Conservation (phyloP, 1,284 basidiomycete species). For the Rugosomyces carneus region DNA sequence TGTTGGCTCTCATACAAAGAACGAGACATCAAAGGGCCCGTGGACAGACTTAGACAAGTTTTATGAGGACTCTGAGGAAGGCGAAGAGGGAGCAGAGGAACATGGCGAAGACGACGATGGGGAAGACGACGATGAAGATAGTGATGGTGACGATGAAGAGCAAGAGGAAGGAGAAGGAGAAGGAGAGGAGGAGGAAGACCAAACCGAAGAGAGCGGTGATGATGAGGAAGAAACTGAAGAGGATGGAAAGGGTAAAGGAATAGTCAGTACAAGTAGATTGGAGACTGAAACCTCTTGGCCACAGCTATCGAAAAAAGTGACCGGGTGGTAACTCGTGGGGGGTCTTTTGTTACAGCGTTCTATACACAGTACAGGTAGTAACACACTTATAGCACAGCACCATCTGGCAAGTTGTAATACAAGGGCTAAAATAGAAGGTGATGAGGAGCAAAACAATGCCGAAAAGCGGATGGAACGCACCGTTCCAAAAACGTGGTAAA, state of each 20-base stretch:
- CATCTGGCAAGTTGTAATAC: slow-evolving; percentile 59
- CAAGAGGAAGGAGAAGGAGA: slow-evolving; percentile 26
- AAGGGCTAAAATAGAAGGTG: slow-evolving; percentile 40
- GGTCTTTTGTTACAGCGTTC: not conserved
- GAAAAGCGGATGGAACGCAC: slow-evolving; percentile 31
- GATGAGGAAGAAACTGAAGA: slow-evolving; percentile 21
- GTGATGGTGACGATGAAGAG: slow-evolving; percentile 27
- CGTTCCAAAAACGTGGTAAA: slow-evolving; percentile 71
- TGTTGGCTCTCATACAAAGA: slow-evolving; percentile 28
- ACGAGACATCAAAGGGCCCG: slow-evolving; percentile 33
- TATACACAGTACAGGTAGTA: not conserved
- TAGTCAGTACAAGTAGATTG: not conserved
- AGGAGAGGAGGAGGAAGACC: slow-evolving; percentile 20
- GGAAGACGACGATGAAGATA: slow-evolving; percentile 28
- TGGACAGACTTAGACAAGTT: slow-evolving; percentile 67
- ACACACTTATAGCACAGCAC: slow-evolving; percentile 35
- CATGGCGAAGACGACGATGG: slow-evolving; percentile 31
- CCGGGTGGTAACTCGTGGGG: not conserved
- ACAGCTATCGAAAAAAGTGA: not conserved
- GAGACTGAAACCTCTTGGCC: not conserved
- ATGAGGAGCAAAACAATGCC: slow-evolving; percentile 5
- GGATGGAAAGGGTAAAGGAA: not conserved
- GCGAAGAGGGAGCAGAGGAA: slow-evolving; percentile 27
- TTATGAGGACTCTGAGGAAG: slow-evolving; percentile 44
- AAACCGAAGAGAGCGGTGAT: slow-evolving; percentile 9